Conservation (phyloP, 139 green algal species). For the Closterium sp. region DNA sequence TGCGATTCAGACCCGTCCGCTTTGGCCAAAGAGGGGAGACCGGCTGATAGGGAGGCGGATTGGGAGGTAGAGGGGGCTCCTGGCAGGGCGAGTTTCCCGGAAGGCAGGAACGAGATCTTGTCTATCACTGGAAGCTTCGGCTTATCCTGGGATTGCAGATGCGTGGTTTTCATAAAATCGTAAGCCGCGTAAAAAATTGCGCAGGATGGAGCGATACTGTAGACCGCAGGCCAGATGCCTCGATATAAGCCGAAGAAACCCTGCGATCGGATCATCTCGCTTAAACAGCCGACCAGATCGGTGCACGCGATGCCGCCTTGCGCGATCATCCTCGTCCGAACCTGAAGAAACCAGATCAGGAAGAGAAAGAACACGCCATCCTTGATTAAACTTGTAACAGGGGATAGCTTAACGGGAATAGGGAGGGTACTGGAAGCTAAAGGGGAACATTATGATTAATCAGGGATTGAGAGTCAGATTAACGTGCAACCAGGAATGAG, state of each 20-base stretch:
- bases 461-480: no score
- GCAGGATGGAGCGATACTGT: slow-evolving; percentile 72
- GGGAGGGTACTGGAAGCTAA: not conserved
- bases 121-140: not conserved
- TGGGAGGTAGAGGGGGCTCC: not conserved
- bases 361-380: not conserved
- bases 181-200: slow-evolving; percentile 84
- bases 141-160: slow-evolving; percentile 1
- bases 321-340: slow-evolving; percentile 38
- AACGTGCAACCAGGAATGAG: no score
- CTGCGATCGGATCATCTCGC: slow-evolving; percentile 62
- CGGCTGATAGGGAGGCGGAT: not conserved
- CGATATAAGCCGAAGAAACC: slow-evolving; percentile 67
- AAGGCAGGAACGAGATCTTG: not conserved
- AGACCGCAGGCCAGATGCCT: slow-evolving; percentile 69
- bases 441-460: not conserved
- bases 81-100: not conserved
- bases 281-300: slow-evolving; percentile 57
- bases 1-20: not conserved
- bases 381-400: slow-evolving; percentile 1
- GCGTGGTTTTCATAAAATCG: slow-evolving; percentile 66
- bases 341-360: not conserved
- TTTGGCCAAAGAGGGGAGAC: not conserved
- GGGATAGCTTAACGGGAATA: not conserved
- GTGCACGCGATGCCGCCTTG: slow-evolving; percentile 47